Percentiles rank a stretch among this genome's conserved stretches.
These are phyloP conservation scores for Hapsidospora chrysogenum DNA, from an alignment of 495 filamentous ascomycete genomes.

Conservation along the genomic window DNA sequence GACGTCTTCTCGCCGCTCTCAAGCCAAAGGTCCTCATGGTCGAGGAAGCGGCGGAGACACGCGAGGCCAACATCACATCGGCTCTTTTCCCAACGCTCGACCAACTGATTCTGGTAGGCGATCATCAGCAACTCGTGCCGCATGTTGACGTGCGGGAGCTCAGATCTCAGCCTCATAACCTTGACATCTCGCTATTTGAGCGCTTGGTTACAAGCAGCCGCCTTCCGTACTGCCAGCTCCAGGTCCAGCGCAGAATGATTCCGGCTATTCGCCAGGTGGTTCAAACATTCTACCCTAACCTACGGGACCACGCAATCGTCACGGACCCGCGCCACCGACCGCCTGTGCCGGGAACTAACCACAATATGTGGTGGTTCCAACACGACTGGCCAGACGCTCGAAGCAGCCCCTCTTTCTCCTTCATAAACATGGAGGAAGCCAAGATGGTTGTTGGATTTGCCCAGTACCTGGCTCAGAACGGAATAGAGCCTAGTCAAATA, in stretches of 20 bases:
- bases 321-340: constrained; percentile 24
- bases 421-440: constrained; percentile 57
- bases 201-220: constrained; percentile 56
- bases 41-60: constrained; percentile 41
- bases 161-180: constrained; percentile 51
- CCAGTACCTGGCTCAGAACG: constrained; percentile 55
- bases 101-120: constrained; percentile 38
- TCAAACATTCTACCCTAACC: constrained; percentile 42
- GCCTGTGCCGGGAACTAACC: constrained; percentile 62
- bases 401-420: constrained; percentile 45
- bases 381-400: constrained; percentile 51
- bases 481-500: constrained; percentile 39
- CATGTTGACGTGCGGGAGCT: constrained; percentile 38
- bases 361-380: constrained; percentile 52
- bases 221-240: constrained; percentile 37
- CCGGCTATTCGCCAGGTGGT: constrained; percentile 49
- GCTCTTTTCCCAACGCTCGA: constrained; percentile 35
- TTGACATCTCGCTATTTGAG: constrained; percentile 33
- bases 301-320: constrained; percentile 58
- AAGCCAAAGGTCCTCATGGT: constrained; percentile 42
- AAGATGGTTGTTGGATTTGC: constrained; percentile 62
- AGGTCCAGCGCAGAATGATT: constrained; percentile 56
- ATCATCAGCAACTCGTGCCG: constrained; percentile 37
- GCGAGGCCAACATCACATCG: constrained; percentile 36
- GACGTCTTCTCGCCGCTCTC: constrained; percentile 52